Base-by-base conservation (phyloP, 106 monocot species). In the Alisma plantagoaquatica region DNA sequence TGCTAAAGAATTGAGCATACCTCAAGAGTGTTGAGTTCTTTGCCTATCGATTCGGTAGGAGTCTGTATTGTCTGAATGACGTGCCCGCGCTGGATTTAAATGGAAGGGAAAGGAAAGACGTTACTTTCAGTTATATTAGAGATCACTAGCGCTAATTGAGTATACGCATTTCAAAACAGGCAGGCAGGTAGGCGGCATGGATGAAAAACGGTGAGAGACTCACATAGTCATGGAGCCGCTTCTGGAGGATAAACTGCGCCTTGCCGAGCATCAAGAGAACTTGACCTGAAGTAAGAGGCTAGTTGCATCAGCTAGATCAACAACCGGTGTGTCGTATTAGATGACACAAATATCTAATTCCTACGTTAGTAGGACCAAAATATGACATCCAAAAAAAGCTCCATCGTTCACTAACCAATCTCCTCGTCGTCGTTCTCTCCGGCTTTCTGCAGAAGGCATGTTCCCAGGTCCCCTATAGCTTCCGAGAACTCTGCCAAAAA, bases 401-500 rank as follows among this genome's bases (percentile, higher is more conserved):
- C 9, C 5, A 7, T 6, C 5, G 27, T 9, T 2, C 3, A 64
- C 73, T 70, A 38, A 84, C 91, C 81, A 48, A 70, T 81, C 16
- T 85, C 78, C 51, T 92, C 91, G 32, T 92, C 85, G 46, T 85
- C 81, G 65, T 67, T 78, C 57, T 78, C 18, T 42, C 85, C 85
- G 68, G 72, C 76, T 78, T 73, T 92, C 70, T 78, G 69, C 43
- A 85, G 78, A 29, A 92, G 69, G 56, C 81, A 85, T 33, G 69
- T 58, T 31, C 85, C 91, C 72, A 92, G 73, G 70, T 82, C 91
- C 27, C 69, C 51, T n/a, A 92, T 43, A 2, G 85, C 70, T 66
- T 85, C 85, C 30, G 91, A 78, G 41, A 92, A 76, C 55, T 92
- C 85, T 92, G 81, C 56, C 64, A 62, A 3, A 63, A 60, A 38